Conservation (phyloP, 2,329 filamentous ascomycete genomes). For the Chaetoscypha palmicola region DNA sequence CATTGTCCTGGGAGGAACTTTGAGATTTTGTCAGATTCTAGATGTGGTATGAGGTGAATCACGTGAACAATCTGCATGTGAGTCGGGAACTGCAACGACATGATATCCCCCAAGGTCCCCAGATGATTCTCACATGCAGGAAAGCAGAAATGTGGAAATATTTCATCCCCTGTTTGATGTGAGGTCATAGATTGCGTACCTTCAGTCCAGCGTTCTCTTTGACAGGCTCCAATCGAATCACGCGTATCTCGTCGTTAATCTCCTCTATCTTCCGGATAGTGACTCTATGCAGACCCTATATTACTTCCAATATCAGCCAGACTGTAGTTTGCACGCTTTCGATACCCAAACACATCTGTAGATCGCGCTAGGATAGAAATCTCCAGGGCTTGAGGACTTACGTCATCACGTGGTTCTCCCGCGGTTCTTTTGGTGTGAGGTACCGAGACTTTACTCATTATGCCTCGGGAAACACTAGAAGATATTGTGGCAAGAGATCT, state of each 20-base stretch:
- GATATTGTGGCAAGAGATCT: background rate
- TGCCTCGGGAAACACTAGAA: background rate
- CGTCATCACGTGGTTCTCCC: constrained; percentile 61
- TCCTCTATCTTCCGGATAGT: constrained; percentile 52
- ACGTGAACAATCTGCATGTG: no score
- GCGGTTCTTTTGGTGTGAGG: constrained; percentile 67
- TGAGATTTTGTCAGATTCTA: no score
- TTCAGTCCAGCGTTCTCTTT: constrained; percentile 38
- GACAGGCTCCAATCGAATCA: constrained; percentile 58
- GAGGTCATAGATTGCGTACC: constrained; percentile 27
- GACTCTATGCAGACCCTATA: constrained; percentile 51
- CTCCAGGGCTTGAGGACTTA: constrained; percentile 21
- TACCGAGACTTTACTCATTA: constrained; percentile 3
- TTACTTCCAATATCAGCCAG: constrained; percentile 1
- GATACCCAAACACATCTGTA: background rate
- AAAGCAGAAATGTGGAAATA: no score
- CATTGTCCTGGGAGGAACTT: constrained; percentile 80
- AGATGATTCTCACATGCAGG: no score
- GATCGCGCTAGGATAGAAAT: background rate
- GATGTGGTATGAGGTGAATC: no score
- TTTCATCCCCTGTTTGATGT: no score
- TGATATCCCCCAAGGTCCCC: no score
- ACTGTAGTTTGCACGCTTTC: no score
- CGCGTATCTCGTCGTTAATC: constrained; percentile 59
- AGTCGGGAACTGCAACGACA: no score